A percentile compares a stretch with the other conserved stretches of the same genome.
Evolutionary conservation across 129 eudicot genomes (phyloP).

Genomic region (Helianthus tuberosus): DNA sequence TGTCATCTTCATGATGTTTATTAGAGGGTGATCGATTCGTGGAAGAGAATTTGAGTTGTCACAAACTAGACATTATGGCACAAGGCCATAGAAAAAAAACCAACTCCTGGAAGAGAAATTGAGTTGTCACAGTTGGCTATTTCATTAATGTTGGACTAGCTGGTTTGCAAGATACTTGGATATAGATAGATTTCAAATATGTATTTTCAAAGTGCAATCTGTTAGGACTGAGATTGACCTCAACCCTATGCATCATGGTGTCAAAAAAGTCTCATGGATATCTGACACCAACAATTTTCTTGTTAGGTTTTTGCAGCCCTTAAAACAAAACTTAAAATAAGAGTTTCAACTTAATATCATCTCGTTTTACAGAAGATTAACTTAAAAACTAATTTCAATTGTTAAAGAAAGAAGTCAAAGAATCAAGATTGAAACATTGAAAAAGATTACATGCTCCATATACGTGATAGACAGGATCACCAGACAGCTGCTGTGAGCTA

Average conservation of each 20-base stretch:
- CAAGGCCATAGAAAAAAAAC: not conserved
- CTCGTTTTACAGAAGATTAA: not conserved
- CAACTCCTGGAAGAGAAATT: too few relatives aligned
- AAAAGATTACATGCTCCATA: not conserved
- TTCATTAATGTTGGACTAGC: too few relatives aligned
- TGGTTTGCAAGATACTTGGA: not conserved
- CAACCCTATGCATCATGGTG: not conserved
- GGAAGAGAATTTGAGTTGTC: not conserved
- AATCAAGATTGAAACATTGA: not conserved
- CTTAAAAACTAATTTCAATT: not conserved
- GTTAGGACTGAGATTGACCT: too few relatives aligned
- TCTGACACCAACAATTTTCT: not conserved
- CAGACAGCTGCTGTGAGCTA: not conserved
- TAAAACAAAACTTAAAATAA: not conserved
- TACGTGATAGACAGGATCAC: not conserved
- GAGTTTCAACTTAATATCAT: too few relatives aligned
- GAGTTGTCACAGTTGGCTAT: not conserved
- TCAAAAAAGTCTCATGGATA: not conserved
- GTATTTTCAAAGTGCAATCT: too few relatives aligned
- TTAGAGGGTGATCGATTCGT: not conserved
- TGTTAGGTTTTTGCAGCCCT: not conserved
- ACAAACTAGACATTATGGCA: too few relatives aligned
- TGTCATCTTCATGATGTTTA: constrained; percentile 6
- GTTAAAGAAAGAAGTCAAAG: not conserved
- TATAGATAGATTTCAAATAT: too few relatives aligned